These are phyloP conservation scores for Malassezia caprae DNA, from an alignment of 1,284 basidiomycete species.

Conservation along the genomic window DNA sequence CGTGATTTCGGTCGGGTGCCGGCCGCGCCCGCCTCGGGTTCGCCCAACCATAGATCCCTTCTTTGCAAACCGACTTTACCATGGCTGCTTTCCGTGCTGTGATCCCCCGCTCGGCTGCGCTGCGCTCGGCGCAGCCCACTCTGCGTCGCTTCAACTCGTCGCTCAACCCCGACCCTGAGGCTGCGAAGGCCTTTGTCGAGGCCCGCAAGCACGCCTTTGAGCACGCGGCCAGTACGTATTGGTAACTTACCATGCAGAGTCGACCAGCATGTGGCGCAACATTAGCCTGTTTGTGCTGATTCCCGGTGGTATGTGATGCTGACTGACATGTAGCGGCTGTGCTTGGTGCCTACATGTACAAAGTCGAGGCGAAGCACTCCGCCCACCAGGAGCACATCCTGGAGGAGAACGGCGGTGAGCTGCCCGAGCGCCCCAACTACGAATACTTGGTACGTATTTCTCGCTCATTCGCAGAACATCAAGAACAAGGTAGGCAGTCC, in stretches of 20 bases:
- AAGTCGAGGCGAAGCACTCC: constrained; percentile 37
- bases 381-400: constrained; percentile 36
- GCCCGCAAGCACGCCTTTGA: constrained; percentile 31
- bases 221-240: constrained; percentile 35
- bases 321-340: constrained; percentile 22
- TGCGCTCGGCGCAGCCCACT: constrained; percentile 2
- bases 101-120: constrained; percentile 13
- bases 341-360: constrained; percentile 41
- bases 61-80: constrained; percentile 1
- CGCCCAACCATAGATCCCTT: not conserved
- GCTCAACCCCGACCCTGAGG: constrained; percentile 7
- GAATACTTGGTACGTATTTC: constrained; percentile 31
- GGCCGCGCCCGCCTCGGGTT: constrained; percentile 1
- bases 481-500: not conserved
- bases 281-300: constrained; percentile 35
- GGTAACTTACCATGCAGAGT: constrained; percentile 20
- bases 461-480: not conserved
- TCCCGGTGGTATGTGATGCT: constrained; percentile 26
- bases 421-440: constrained; percentile 38
- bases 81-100: constrained; percentile 15
- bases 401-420: constrained; percentile 35
- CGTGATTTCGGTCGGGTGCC: constrained; percentile 13
- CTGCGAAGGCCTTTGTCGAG: constrained; percentile 29
- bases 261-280: constrained; percentile 40
- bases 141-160: constrained; percentile 9